A percentile compares a stretch with the other conserved stretches of the same genome.
Conservation (phyloP, 768 basidiomycete species). For the Nevesoporus exiguus region DNA sequence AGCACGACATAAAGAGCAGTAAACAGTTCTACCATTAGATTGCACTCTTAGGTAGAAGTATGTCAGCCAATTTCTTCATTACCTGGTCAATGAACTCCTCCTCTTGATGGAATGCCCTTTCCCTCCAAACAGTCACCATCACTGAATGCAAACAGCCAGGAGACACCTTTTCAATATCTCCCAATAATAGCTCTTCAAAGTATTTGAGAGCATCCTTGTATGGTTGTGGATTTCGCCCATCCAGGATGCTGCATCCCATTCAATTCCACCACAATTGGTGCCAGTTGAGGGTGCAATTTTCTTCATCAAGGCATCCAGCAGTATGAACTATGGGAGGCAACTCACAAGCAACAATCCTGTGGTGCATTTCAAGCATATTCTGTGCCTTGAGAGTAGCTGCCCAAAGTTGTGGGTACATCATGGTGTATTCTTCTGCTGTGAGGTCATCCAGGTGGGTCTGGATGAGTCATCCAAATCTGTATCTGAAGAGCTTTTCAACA, state of each 20-base stretch:
- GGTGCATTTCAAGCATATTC: background rate
- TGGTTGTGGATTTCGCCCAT: background rate
- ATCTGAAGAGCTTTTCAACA: background rate
- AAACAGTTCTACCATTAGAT: too few species aligned
- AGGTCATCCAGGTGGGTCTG: background rate
- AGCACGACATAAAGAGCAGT: too few species aligned
- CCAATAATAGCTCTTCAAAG: background rate
- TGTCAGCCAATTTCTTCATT: too few species aligned
- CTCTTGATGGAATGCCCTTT: too few species aligned
- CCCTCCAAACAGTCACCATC: too few species aligned
- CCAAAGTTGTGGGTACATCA: background rate
- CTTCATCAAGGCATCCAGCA: background rate
- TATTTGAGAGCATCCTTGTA: background rate
- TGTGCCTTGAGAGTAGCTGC: background rate
- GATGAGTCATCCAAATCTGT: background rate
- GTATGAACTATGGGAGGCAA: background rate
- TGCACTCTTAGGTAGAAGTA: too few species aligned
- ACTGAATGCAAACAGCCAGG: too few species aligned
- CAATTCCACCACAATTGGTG: background rate
- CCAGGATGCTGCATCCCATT: background rate
- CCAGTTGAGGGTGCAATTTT: background rate
- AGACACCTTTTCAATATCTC: too few species aligned
- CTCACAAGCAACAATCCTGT: background rate
- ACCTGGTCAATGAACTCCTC: too few species aligned
- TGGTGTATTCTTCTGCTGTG: background rate